Base-by-base conservation (phyloP, 352 stramenopile species). In the Phytophthora sp. region DNA sequence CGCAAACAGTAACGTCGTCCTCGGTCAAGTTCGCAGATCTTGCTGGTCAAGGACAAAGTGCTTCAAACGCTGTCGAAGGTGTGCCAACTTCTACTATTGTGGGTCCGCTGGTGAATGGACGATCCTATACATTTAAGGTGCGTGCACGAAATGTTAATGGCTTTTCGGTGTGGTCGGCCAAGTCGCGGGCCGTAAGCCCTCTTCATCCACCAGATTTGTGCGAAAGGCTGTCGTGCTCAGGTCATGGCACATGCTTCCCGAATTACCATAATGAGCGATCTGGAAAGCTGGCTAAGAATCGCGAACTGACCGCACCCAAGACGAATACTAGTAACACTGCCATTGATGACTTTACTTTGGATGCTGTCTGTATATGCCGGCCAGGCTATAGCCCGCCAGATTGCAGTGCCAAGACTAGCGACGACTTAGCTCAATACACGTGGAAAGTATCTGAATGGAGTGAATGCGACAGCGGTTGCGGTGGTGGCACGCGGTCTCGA, bases 131-230 rank as follows among this genome's bases (percentile, higher is more conserved):
- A 6, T 92, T 92, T 62, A 90, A 90, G 54, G 83, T 90, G 34
- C 75, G 80, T 8, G 80, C 83, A 3, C 77, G 76, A 42, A 92
- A 92, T 51, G 35, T 73, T 8, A 82, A 90, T 20, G 83, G 83
- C 17, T 79, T 71, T 42, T 92, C 83, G 8, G 77, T 81, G 21
- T 90, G 79, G 79, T 90, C 81, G 23, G 83, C 83, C 49, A 89
- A 89, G 60, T 92, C 83, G 21, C 67, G 85, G 6, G 74, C 77
- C 5, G 83, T 92, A 64, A 90, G 78, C 53, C 81, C 81, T 6
- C 62, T 92, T 54, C 81, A 91, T 43, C 83, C 83, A 18, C 76
- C 83, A 13, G 81, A 92, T 70, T 50, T 92, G n/a, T 92, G 83
- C 32, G 79, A 69, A 10, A 66, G 77, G 23, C 54, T 87, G 8